Evolutionary conservation across 495 filamentous ascomycete species (phyloP), one percentile per base, ranked within the genome.

Genomic region (Xylaria nigripes): DNA sequence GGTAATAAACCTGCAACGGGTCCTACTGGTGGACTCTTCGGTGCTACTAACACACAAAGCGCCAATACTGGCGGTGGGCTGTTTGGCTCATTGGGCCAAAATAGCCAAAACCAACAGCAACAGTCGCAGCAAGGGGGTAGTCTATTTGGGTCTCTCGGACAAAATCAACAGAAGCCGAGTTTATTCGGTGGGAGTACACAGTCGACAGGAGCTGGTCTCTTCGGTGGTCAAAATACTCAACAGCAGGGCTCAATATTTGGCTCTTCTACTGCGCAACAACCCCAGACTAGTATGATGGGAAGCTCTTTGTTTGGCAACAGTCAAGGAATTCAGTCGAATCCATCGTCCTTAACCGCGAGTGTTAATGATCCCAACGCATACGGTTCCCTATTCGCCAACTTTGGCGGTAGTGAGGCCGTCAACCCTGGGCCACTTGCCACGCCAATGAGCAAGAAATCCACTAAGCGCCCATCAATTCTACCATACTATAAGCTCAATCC

Each of bases 401-500:
- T 95, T 19, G 80, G 78, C 6, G 75, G 79, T 0, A 81, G 83
- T 12, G 81, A 76, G 55, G 68, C 80, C 7, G 73, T 81, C 32
- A 84, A 85, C 54, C 83, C 86, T 1, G 90, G 90, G 30, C 90
- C 90, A 4, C 74, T 96, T 51, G 90, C 90, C 15, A 95, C 90
- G 1, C 90, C 93, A 0, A 79, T 96, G n/a, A 83, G 81, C 54
- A 83, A 78, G 50, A 60, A 57, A 12, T 86, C 87, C 65, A 76
- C 81, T 45, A 87, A 85, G 69, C 85, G 87, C 66, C 83, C 78
- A 53, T 85, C 89, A 6, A 82, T 86, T 25, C 66, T 95, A 51
- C 93, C 94, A 6, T 81, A 90, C 60, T 91, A 94, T 71, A 93
- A 89, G 68, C 81, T 96, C 56, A 93, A 86, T 22, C 89, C 90